These are phyloP conservation scores for Rosellinia necatrix DNA, from an alignment of 2,329 filamentous ascomycete genomes.

Conservation along the genomic window DNA sequence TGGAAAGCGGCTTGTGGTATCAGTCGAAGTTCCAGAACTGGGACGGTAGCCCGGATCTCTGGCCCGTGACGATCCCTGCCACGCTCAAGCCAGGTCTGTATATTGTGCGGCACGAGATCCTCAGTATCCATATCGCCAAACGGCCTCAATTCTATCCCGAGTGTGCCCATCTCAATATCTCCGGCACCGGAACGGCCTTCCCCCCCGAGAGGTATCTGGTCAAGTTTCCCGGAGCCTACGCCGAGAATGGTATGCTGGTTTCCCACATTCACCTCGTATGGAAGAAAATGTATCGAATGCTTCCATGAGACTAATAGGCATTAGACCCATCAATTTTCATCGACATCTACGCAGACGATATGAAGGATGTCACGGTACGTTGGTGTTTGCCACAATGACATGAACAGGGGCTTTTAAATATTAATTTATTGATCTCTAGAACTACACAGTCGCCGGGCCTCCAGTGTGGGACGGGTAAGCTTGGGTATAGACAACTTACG, in stretches of 20 bases:
- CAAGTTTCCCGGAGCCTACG: conserved; percentile 45
- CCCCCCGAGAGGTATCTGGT: conserved; percentile 39
- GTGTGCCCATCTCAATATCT: conserved; percentile 46
- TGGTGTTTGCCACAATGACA: too few species aligned
- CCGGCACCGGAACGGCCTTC: conserved; percentile 36
- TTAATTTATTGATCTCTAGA: conserved; percentile 33
- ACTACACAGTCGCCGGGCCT: conserved; percentile 45
- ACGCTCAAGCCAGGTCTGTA: conserved; percentile 53
- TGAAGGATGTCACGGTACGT: conserved; percentile 41
- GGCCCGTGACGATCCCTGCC: conserved; percentile 52
- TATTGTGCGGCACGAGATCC: conserved; percentile 57
- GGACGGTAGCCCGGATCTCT: conserved; percentile 46
- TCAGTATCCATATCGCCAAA: conserved; percentile 55
- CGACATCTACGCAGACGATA: conserved; percentile 44
- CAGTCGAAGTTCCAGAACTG: conserved; percentile 47
- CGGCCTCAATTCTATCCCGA: conserved; percentile 51
- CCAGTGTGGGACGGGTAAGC: conserved; percentile 46
- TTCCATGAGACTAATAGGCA: conserved; percentile 6
- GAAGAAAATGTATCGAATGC: background rate
- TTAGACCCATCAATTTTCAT: conserved; percentile 46
- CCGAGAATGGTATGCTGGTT: conserved; percentile 39
- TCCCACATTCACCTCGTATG: background rate
- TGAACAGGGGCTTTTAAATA: too few species aligned
- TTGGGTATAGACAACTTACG: background rate
- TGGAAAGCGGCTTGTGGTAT: conserved; percentile 45